Evolutionary conservation across 371 early-diverging fungal genomes (phyloP), one percentile per base, ranked within the genome.

Genomic region (Syncephalastrum contaminatum): DNA sequence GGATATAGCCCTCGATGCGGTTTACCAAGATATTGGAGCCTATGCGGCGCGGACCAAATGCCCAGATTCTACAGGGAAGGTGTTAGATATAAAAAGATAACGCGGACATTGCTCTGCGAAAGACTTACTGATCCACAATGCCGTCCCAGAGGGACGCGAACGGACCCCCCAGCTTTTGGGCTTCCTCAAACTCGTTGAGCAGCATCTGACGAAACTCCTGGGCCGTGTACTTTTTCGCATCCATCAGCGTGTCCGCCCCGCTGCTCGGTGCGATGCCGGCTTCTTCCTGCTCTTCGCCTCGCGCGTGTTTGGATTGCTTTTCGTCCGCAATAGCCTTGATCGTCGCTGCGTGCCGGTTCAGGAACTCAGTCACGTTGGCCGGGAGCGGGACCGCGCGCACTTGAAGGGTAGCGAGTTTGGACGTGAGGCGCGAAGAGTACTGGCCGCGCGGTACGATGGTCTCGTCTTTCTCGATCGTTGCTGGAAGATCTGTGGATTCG

Each of bases 21-120:
- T 93, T 92, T 16, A 96, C 67, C n/a, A 98, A 72, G 50, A 98
- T 49, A 63, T 97, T 97, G 4, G 95, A 86, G 3, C 97, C 97
- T n/a, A 84, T 70, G 43, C 89, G 85, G 56, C 91, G 88, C 22
- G 92, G 90, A 44, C 92, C 92, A 77, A 91, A 89, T 1, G 88
- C 80, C 80, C 89, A 80, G 8, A 92, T 83, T 0, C 79, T 76
- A 4, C 47, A 40, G 47, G 13, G 47, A 5, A 14, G 10, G 48
- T 25, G 49, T 39, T n/a, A 25, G 24, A 18, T n/a, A n/a, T n/a
- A n/a, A n/a, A n/a, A n/a, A n/a, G n/a, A n/a, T n/a, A n/a, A n/a
- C n/a, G n/a, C n/a, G n/a, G n/a, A n/a, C n/a, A n/a, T n/a, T n/a
- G n/a, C n/a, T n/a, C n/a, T n/a, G n/a, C n/a, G n/a, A n/a, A n/a